phyloP scores from a whole-genome alignment of 2,329 filamentous ascomycete genomes.

The Cladobotryum mycophilum region DNA sequence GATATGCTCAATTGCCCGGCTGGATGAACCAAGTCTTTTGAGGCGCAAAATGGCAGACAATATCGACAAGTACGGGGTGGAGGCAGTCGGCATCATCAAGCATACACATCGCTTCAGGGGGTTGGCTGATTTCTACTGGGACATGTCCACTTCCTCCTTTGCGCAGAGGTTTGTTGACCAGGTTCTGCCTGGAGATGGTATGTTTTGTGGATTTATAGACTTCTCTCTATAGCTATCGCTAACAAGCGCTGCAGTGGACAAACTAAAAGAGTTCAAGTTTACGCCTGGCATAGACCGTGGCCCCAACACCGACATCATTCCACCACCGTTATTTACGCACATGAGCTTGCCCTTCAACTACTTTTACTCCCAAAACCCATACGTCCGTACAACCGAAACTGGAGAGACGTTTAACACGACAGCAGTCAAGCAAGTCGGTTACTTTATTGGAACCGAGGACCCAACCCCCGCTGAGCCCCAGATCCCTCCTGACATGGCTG shows the following conservation, averaged over 20 bases:
- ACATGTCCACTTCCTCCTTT: conserved; percentile 61
- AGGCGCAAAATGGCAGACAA: conserved; percentile 66
- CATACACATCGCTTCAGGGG: conserved; percentile 83
- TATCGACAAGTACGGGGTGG: conserved; percentile 56
- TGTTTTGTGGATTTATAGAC: conserved; percentile 6
- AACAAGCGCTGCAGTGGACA: conserved; percentile 33
- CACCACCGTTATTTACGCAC: conserved; percentile 72
- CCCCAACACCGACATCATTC: conserved; percentile 63
- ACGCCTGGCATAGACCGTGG: conserved; percentile 54
- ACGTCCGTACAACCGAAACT: conserved; percentile 56
- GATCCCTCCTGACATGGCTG: conserved; percentile 50
- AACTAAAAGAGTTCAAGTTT: conserved; percentile 58
- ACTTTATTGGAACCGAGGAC: conserved; percentile 56
- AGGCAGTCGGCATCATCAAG: conserved; percentile 65
- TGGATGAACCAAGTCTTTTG: conserved; percentile 49
- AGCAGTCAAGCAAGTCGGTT: conserved; percentile 51
- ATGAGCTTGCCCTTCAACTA: conserved; percentile 69
- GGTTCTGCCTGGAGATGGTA: conserved; percentile 66
- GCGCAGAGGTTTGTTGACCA: conserved; percentile 65
- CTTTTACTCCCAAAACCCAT: conserved; percentile 80
- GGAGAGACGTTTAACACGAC: conserved; percentile 53
- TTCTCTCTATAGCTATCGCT: neutral
- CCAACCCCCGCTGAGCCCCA: conserved; percentile 58
- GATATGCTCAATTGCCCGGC: conserved; percentile 38
- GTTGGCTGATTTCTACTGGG: conserved; percentile 83